Evolutionary conservation across 2,329 filamentous ascomycete species (phyloP), one percentile per base, ranked within the genome.

Genomic region (Cladosporium halotolerans): DNA sequence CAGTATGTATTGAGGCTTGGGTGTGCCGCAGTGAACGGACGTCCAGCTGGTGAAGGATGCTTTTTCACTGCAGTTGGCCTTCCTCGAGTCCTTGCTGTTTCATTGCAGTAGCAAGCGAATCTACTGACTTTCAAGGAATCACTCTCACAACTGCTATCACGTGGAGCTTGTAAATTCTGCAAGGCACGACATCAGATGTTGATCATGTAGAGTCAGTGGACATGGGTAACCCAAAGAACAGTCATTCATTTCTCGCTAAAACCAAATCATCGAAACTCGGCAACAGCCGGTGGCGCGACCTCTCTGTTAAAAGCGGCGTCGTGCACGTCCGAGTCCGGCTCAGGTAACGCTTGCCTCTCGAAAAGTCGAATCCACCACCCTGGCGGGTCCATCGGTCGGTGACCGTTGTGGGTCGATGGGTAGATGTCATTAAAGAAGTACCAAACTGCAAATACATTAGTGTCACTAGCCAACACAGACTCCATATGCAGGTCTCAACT

Each of bases 401-500:
- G 85, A 14, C 89, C 89, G 58, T 86, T 84, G 71, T 96, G 88
- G 41, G 96, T 80, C 3, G 90, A 88, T 3, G 93, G 93, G 70
- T 96, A 99, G 13, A 99, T 91, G 69, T 99, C 93, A 55, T 85
- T 88, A 71, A 97, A 96, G 74, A 96, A 99, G 71, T 97, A 99
- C 86, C 91, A 97, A 39, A 97, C 79, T 80, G 47, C 5, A 45
- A 43, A 9, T 23, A 19, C 40, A 50, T 62, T 45, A 58, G 52
- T 19, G 38, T 34, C 9, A 14, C 2, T 16, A 10, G 18, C 33
- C 7, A 11, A 14, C 2, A 36, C 10, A 19, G 4, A 4, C 11
- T 39, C 3, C 36, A 14, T 6, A 45, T 14, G 32, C 18, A 34
- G 34, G 23, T 7, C 10, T 43, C 11, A 42, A 65, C 77, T 53